These are phyloP conservation scores for Termitomyces sp. DNA, from an alignment of 768 basidiomycete species.

Conservation along the genomic window DNA sequence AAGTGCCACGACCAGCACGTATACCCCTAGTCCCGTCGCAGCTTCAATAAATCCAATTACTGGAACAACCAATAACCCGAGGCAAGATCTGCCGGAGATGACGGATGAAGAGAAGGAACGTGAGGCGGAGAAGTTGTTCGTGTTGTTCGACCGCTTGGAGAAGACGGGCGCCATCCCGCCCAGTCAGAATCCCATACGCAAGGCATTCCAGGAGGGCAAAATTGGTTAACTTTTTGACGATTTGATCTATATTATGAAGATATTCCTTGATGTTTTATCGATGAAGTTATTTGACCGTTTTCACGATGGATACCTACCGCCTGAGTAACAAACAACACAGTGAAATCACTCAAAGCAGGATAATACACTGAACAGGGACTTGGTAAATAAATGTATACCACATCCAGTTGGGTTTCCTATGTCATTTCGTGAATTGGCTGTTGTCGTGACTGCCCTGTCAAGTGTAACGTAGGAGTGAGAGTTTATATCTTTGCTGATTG, in stretches of 20 bases:
- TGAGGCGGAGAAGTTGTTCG: constrained; percentile 90
- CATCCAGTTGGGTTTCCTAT: background rate
- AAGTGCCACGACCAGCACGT: constrained; percentile 20
- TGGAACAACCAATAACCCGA: constrained; percentile 52
- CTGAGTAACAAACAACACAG: background rate
- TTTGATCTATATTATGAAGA: background rate
- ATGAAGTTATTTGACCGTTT: background rate
- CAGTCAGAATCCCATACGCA: constrained; percentile 67
- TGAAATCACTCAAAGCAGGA: background rate
- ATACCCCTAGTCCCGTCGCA: constrained; percentile 28
- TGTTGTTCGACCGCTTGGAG: constrained; percentile 87
- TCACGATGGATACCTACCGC: background rate
- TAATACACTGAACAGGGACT: no score
- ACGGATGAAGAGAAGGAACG: constrained; percentile 92
- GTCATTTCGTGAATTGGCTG: background rate
- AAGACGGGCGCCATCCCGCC: constrained; percentile 63
- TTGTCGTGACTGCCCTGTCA: background rate
- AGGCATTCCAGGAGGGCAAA: constrained; percentile 44
- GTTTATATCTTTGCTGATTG: no score
- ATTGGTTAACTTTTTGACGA: background rate
- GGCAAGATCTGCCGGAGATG: constrained; percentile 53
- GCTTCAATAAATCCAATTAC: constrained; percentile 79
- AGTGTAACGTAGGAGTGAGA: no score
- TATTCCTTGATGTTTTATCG: background rate
- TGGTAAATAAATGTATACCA: background rate